These are phyloP conservation scores for Wickerhamiella parazyma DNA, from an alignment of 805 yeast species.

Conservation along the genomic window DNA sequence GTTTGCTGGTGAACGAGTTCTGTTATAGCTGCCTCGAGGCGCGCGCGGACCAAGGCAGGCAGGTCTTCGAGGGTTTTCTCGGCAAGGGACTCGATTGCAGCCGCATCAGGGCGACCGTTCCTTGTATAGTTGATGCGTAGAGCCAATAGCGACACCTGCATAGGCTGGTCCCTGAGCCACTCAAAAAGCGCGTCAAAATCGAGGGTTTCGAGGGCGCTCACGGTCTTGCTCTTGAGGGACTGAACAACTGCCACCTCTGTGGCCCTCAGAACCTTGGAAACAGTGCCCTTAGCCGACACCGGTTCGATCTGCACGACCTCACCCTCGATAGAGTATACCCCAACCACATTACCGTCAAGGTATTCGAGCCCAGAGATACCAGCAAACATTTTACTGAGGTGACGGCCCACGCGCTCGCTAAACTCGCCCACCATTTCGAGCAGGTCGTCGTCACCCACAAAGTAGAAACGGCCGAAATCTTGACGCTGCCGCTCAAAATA, in stretches of 20 bases:
- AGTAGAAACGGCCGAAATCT: slow-evolving; percentile 66
- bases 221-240: slow-evolving; percentile 32
- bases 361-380: slow-evolving; percentile 42
- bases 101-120: not conserved
- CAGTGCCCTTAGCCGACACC: slow-evolving; percentile 29
- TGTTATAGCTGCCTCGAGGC: slow-evolving; percentile 47
- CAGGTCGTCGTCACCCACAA: slow-evolving; percentile 82
- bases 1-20: slow-evolving; percentile 50
- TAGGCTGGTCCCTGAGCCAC: slow-evolving; percentile 24
- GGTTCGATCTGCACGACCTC: slow-evolving; percentile 38
- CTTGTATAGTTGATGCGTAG: not conserved
- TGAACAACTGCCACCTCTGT: slow-evolving; percentile 42
- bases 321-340: slow-evolving; percentile 49
- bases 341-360: no score
- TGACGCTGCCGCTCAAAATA: slow-evolving; percentile 71
- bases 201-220: slow-evolving; percentile 24
- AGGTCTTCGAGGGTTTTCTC: slow-evolving; percentile 23
- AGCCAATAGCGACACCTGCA: not conserved
- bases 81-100: slow-evolving; percentile 22
- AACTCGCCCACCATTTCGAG: slow-evolving; percentile 63
- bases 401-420: slow-evolving; percentile 36
- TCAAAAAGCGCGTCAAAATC: slow-evolving; percentile 14
- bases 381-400: slow-evolving; percentile 56
- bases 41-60: slow-evolving; percentile 27
- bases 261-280: slow-evolving; percentile 48